These are phyloP conservation scores for Debaryomycetaceae sp. DNA, from an alignment of 1,139 yeast genomes.

Conservation along the genomic window DNA sequence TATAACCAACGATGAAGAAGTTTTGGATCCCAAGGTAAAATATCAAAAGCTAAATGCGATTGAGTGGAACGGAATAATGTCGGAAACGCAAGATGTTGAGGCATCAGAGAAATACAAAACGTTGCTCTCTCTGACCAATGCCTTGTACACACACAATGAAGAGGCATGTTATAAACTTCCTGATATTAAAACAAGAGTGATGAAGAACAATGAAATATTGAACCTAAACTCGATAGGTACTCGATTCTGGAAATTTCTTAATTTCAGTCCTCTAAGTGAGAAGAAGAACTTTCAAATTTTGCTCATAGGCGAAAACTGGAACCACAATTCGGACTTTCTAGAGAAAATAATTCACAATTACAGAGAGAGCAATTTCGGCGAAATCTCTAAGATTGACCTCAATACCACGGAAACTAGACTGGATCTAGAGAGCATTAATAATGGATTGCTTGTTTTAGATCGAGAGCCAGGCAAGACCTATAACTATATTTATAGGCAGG, in stretches of 20 bases:
- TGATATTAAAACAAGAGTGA: conserved; percentile 23
- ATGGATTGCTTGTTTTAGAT: conserved; percentile 32
- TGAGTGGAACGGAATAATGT: conserved; percentile 36
- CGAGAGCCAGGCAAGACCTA: conserved; percentile 16
- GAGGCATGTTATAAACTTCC: conserved; percentile 22
- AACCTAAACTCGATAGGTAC: conserved; percentile 38
- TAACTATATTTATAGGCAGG: conserved; percentile 27
- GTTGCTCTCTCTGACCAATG: conserved; percentile 5
- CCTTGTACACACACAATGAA: conserved; percentile 8
- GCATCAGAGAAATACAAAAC: conserved; percentile 20
- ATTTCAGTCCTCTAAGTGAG: conserved; percentile 50
- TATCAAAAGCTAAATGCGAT: conserved; percentile 22
- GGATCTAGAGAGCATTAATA: conserved; percentile 29
- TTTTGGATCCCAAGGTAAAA: conserved; percentile 27
- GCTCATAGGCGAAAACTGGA: conserved; percentile 36
- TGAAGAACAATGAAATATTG: conserved; percentile 28
- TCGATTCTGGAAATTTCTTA: conserved; percentile 54
- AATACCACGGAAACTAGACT: conserved; percentile 28
- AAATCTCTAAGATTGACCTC: conserved; percentile 30
- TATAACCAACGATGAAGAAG: conserved; percentile 27
- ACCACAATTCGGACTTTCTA: conserved; percentile 33
- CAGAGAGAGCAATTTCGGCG: conserved; percentile 48
- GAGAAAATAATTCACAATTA: conserved; percentile 41
- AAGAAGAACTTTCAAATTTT: conserved; percentile 52
- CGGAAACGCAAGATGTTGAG: conserved; percentile 14